Conservation (phyloP, 345 rosid genomes). For the Lepidium didymum region DNA sequence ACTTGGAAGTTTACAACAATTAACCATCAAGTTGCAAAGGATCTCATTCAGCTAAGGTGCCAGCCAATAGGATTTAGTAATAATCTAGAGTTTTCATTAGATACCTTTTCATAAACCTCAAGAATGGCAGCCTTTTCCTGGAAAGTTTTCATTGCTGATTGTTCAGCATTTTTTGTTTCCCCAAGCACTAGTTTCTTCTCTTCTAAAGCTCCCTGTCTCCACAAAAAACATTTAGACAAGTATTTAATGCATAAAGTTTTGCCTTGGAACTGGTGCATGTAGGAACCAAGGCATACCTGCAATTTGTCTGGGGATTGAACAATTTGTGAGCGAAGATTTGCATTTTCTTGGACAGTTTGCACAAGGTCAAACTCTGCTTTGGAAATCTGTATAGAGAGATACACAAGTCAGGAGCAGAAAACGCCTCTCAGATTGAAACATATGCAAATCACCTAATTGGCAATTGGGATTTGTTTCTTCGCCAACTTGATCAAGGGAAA, state of each 20-base stretch:
- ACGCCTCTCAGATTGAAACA: background rate
- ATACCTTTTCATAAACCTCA: constrained; percentile 79
- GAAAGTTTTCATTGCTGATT: constrained; percentile 53
- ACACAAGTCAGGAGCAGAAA: constrained; percentile 4
- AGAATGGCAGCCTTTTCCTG: constrained; percentile 60
- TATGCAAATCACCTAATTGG: background rate
- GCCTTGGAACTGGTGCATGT: background rate
- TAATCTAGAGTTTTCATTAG: constrained; percentile 1
- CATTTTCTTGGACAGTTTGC: constrained; percentile 81
- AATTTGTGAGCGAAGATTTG: constrained; percentile 63
- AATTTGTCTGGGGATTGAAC: constrained; percentile 94
- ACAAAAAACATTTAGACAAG: background rate
- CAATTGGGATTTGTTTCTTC: background rate
- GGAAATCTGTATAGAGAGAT: constrained; percentile 48
- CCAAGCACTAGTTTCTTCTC: constrained; percentile 63
- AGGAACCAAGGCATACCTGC: constrained; percentile 44
- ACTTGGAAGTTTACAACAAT: background rate
- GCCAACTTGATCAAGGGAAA: background rate
- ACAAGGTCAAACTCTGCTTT: constrained; percentile 74
- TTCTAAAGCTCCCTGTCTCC: constrained; percentile 63
- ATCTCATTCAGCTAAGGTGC: background rate
- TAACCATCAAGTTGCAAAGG: background rate
- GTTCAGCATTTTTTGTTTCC: constrained; percentile 70
- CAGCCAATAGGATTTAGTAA: background rate
- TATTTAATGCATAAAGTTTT: background rate